phyloP scores from a whole-genome alignment of 1,139 yeast species.

The Debaryomyces subglobosus region DNA sequence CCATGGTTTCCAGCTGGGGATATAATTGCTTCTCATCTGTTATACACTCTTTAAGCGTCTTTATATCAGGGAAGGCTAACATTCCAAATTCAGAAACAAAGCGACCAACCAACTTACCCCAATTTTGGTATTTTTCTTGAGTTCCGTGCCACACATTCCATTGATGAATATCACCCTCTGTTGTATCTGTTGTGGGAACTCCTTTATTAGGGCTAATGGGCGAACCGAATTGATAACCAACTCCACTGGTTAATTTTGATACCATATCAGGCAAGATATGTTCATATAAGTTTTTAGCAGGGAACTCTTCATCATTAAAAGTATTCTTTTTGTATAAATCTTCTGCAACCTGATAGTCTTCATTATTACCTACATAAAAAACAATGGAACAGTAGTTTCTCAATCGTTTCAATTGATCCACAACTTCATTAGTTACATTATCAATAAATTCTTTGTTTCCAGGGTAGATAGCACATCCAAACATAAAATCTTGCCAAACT shows the following conservation, averaged over 20 bases:
- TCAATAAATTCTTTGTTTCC: slow-evolving; percentile 30
- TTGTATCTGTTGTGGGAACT: slow-evolving; percentile 30
- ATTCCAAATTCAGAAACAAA: slow-evolving; percentile 53
- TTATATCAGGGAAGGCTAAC: slow-evolving; percentile 39
- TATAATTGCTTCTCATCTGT: slow-evolving; percentile 32
- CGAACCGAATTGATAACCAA: slow-evolving; percentile 46
- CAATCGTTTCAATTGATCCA: slow-evolving; percentile 38
- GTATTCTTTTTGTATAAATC: slow-evolving; percentile 19
- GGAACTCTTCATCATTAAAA: slow-evolving; percentile 37
- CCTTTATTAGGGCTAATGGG: slow-evolving; percentile 40
- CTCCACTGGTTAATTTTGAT: slow-evolving; percentile 21
- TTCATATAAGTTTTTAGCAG: slow-evolving; percentile 46
- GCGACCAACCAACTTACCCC: slow-evolving; percentile 42
- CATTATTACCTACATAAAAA: slow-evolving; percentile 47
- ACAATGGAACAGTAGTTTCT: slow-evolving; percentile 39
- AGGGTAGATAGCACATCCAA: slow-evolving; percentile 56
- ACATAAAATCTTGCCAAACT: slow-evolving; percentile 57
- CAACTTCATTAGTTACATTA: slow-evolving; percentile 35
- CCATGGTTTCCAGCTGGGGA: slow-evolving; percentile 41
- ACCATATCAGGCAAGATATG: slow-evolving; percentile 34
- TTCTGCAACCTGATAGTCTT: slow-evolving; percentile 51
- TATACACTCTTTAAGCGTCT: slow-evolving; percentile 33
- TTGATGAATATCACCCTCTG: slow-evolving; percentile 49
- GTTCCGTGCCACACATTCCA: slow-evolving; percentile 56
- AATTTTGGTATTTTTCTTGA: slow-evolving; percentile 47